Conservation (phyloP, 106 monocot species). For the Dactylorhiza incarnata region DNA sequence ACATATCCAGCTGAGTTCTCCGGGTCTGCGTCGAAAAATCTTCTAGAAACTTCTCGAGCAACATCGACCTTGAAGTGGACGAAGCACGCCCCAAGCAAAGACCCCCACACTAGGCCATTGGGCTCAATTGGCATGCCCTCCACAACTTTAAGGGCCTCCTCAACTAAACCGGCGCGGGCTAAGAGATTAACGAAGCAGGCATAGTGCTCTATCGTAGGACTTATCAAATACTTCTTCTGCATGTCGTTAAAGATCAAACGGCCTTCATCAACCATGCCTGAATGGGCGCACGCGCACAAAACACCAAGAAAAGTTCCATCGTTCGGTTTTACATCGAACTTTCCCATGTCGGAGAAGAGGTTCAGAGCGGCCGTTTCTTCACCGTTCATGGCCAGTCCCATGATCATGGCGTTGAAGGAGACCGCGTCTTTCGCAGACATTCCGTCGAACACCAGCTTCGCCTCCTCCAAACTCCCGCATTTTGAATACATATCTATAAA, state of each 20-base stretch:
- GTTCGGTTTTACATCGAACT: conserved; percentile 16
- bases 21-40: conserved; percentile 18
- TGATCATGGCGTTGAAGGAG: conserved; percentile 64
- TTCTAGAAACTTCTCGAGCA: conserved; percentile 17
- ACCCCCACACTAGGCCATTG: conserved; percentile 39
- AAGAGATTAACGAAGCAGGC: conserved; percentile 35
- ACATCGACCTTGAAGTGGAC: conserved; percentile 17
- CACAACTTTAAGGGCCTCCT: conserved; percentile 30
- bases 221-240: conserved; percentile 7
- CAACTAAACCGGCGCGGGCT: conserved; percentile 20
- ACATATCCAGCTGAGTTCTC: conserved; percentile 32
- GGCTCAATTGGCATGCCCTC: conserved; percentile 19
- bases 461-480: conserved; percentile 40
- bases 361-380: conserved; percentile 26
- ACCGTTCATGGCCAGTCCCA: conserved; percentile 59
- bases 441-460: conserved; percentile 51
- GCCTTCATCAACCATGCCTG: conserved; percentile 29
- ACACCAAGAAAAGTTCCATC: conserved; percentile 30
- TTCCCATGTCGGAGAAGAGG: conserved; percentile 39
- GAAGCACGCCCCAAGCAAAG: conserved; percentile 32
- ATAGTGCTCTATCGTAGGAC: conserved; percentile 29
- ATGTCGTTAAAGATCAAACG: conserved; percentile 22
- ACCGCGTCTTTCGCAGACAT: conserved; percentile 37
- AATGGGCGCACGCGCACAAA: conserved; percentile 30
- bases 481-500: conserved; percentile 82